Evolutionary conservation across 2,329 filamentous ascomycete genomes (phyloP).

Genomic region (Sarocladium kiliense): DNA sequence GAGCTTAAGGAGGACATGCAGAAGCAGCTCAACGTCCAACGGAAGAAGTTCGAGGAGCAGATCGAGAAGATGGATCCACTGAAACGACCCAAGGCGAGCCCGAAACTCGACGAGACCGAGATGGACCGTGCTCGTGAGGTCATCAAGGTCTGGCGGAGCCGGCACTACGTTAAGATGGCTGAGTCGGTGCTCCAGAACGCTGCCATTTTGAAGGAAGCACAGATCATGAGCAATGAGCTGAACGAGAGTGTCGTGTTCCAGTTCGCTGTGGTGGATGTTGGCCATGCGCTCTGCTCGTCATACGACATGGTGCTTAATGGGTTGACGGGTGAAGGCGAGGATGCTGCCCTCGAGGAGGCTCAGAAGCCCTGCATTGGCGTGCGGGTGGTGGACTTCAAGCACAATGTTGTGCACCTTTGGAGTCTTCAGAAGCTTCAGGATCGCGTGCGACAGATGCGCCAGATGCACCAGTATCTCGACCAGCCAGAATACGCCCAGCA

Average conservation of each 20-base stretch:
- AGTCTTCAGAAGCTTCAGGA: slow-evolving; percentile 88
- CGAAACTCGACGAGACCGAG: slow-evolving; percentile 66
- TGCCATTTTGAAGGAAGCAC: slow-evolving; percentile 84
- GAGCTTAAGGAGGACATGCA: slow-evolving; percentile 86
- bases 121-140: slow-evolving; percentile 62
- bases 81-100: slow-evolving; percentile 54
- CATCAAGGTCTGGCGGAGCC: slow-evolving; percentile 71
- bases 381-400: slow-evolving; percentile 84
- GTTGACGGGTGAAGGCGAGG: slow-evolving; percentile 77
- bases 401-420: slow-evolving; percentile 85
- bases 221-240: slow-evolving; percentile 96
- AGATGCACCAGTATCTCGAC: slow-evolving; percentile 94
- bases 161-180: slow-evolving; percentile 89
- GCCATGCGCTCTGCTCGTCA: slow-evolving; percentile 84
- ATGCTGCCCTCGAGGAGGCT: slow-evolving; percentile 72
- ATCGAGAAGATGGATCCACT: slow-evolving; percentile 69
- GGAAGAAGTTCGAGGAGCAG: slow-evolving; percentile 77
- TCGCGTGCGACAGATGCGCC: slow-evolving; percentile 85
- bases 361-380: slow-evolving; percentile 88
- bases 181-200: slow-evolving; percentile 87
- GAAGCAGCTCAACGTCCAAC: slow-evolving; percentile 75
- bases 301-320: slow-evolving; percentile 96
- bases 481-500: slow-evolving; percentile 93
- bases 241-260: slow-evolving; percentile 92
- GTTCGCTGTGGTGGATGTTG: slow-evolving; percentile 84